A percentile compares a stretch with the other conserved stretches of the same genome.
phyloP scores from a whole-genome alignment of 257 asterid species.

The Nicotiana tabacum region DNA sequence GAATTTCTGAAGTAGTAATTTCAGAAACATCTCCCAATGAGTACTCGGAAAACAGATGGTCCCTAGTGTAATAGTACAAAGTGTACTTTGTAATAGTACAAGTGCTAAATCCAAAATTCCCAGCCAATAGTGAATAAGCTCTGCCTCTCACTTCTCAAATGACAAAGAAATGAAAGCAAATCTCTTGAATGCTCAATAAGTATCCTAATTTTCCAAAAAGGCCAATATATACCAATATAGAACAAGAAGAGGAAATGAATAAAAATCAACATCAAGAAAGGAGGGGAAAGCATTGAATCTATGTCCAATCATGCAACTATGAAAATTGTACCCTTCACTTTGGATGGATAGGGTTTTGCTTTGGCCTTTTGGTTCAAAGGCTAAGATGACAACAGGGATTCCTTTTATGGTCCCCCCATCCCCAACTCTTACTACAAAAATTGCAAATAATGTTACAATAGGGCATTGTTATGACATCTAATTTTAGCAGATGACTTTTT shows the following conservation, averaged over 20 bases:
- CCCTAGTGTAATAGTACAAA: background rate
- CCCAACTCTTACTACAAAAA: background rate
- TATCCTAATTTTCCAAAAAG: background rate
- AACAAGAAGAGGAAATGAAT: background rate
- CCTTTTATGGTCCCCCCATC: background rate
- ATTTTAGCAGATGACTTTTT: background rate
- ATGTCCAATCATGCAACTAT: constrained; percentile 17
- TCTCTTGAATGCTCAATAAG: background rate
- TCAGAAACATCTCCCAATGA: background rate
- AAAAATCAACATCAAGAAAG: constrained; percentile 9
- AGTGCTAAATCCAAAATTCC: background rate
- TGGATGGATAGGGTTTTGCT: constrained; percentile 21
- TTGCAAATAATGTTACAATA: background rate
- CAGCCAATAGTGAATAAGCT: background rate
- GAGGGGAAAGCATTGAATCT: constrained; percentile 1
- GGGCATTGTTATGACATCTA: background rate
- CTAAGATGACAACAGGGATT: background rate
- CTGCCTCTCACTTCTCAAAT: background rate
- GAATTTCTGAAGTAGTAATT: background rate
- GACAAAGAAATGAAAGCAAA: background rate
- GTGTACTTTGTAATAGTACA: background rate
- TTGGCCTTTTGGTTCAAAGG: constrained; percentile 2
- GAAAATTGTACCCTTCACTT: background rate
- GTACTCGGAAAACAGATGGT: background rate
- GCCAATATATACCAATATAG: background rate